Evolutionary conservation across 1,284 basidiomycete genomes (phyloP), one percentile per base, ranked within the genome.

Genomic region (Tilletiopsis washingtonensis): DNA sequence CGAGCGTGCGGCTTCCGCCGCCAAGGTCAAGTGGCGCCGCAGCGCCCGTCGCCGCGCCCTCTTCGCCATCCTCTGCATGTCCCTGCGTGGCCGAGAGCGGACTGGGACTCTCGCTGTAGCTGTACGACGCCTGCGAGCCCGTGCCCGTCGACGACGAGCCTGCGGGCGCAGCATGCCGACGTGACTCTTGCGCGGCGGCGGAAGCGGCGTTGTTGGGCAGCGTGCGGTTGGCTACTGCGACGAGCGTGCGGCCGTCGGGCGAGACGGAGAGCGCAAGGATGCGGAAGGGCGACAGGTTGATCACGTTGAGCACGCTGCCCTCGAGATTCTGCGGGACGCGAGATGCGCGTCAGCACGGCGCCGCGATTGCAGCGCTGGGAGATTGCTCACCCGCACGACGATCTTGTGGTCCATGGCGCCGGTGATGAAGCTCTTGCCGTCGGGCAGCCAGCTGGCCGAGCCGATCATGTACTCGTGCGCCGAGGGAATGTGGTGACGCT

Each of bases 371-470:
- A n/a, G n/a, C n/a, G n/a, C n/a, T n/a, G n/a, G n/a, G n/a, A n/a
- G n/a, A n/a, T n/a, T n/a, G n/a, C n/a, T n/a, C n/a, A n/a, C n/a
- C n/a, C 91, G 97, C 58, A 86, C 82, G 38, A 86, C 81, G 49
- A 98, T 83, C 74, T 83, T 84, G 58, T 84, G 82, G 74, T 99
- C 93, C 75, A 94, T 79, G 37, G 86, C 86, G 40, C 86, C 86
- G 4, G 89, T 94, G 55, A 96, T 81, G 72, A 97, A 97, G 11
- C 87, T 86, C 15, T 82, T 82, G 26, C 86, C 85, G 71, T 94
- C 85, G 7, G 89, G 85, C 41, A 91, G 76, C 89, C 91, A 97
- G 37, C 82, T 80, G 38, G 94, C 79, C 0, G 88, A 82, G 20
- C 86, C 87, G 41, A 98, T 87, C 4, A 84, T 84, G 59, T 96